These are phyloP conservation scores for Prunella vulgaris DNA, from an alignment of 257 asterid genomes.

Conservation along the genomic window DNA sequence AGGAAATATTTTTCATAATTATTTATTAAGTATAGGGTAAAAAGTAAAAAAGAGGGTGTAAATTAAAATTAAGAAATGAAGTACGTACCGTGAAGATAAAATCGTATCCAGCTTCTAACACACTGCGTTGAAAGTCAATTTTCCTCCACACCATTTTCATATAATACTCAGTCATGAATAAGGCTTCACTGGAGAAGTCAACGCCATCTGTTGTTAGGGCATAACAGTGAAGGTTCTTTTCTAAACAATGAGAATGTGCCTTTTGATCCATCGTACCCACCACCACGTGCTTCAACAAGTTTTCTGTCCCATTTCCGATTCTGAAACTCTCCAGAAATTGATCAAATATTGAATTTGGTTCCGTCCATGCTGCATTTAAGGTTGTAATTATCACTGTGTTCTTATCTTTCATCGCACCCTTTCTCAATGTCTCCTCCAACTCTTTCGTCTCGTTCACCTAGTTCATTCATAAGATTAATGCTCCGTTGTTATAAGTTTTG, in stretches of 20 bases:
- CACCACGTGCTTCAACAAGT: constrained; percentile 40
- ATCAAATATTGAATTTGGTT: constrained; percentile 52
- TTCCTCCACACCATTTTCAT: constrained; percentile 24
- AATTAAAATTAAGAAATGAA: background rate
- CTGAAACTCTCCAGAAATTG: background rate
- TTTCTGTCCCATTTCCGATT: constrained; percentile 47
- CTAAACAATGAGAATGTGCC: constrained; percentile 46
- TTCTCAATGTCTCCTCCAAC: constrained; percentile 30
- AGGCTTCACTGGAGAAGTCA: constrained; percentile 51
- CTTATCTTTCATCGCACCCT: constrained; percentile 39
- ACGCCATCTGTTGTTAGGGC: constrained; percentile 39
- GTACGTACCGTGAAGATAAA: constrained; percentile 52
- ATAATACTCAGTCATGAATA: constrained; percentile 40
- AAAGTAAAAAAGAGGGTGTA: too few relatives aligned
- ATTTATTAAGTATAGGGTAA: too few relatives aligned
- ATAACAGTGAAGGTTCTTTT: constrained; percentile 36
- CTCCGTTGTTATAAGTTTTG: too few relatives aligned
- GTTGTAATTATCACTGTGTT: constrained; percentile 63
- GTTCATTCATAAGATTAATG: too few relatives aligned
- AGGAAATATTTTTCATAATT: background rate
- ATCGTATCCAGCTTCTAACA: constrained; percentile 43
- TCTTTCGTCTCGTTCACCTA: constrained; percentile 20
- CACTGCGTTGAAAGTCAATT: constrained; percentile 41
- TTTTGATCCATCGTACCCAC: constrained; percentile 47
- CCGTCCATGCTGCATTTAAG: constrained; percentile 60